Evolutionary conservation across 495 filamentous ascomycete species (phyloP).

Genomic region (Copromyces sp.): DNA sequence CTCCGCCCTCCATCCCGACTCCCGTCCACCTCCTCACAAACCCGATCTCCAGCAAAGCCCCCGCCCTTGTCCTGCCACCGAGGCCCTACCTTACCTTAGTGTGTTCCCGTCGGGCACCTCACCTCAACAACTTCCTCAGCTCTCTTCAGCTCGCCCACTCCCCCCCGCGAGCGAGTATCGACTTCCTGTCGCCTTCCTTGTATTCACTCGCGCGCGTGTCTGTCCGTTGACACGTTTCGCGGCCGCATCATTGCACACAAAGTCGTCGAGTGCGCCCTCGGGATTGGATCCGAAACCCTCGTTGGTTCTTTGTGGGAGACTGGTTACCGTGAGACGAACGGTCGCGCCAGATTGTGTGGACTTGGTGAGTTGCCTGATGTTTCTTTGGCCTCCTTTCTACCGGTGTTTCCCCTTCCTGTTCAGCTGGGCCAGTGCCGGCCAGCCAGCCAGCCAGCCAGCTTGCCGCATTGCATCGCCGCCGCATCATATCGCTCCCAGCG

Average conservation of each 20-base stretch:
- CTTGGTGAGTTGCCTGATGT: conserved; percentile 5
- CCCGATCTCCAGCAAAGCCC: neutral
- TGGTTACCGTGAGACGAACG: neutral
- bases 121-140: neutral
- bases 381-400: neutral
- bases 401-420: neutral
- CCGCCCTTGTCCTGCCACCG: neutral
- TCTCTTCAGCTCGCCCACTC: neutral
- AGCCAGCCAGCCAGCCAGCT: conserved; percentile 2
- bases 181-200: neutral
- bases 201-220: neutral
- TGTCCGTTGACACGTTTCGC: conserved; percentile 7
- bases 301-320: conserved; percentile 7
- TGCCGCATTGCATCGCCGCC: neutral
- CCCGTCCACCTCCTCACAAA: neutral
- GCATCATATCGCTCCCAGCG: conserved; percentile 1
- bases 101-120: neutral
- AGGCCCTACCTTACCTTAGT: neutral
- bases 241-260: neutral
- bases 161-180: neutral
- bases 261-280: conserved; percentile 3
- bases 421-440: neutral
- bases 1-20: neutral
- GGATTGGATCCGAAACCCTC: conserved; percentile 3
- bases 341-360: neutral